These are phyloP conservation scores for Calcarisporium arbuscula DNA, from an alignment of 2,329 filamentous ascomycete genomes.

Conservation along the genomic window DNA sequence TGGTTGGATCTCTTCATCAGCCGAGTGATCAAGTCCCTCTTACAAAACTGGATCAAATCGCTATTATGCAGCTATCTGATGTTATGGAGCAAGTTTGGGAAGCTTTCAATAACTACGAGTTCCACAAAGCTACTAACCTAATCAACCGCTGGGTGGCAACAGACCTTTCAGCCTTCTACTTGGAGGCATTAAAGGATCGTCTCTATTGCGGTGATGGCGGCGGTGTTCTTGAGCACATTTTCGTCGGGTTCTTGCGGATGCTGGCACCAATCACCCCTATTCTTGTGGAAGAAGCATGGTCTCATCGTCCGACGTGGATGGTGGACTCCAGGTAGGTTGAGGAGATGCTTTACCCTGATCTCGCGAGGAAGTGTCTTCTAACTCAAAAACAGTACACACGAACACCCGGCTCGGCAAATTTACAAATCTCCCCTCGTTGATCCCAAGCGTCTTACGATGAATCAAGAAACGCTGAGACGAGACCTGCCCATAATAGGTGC, in stretches of 20 bases:
- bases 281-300: slow-evolving; percentile 85
- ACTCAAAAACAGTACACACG: slow-evolving; percentile 17
- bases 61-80: slow-evolving; percentile 65
- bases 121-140: slow-evolving; percentile 66
- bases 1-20: slow-evolving; percentile 67
- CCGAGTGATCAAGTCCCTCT: slow-evolving; percentile 44
- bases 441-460: slow-evolving; percentile 28
- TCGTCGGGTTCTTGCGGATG: slow-evolving; percentile 68
- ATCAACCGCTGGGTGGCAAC: slow-evolving; percentile 77
- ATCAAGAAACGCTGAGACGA: slow-evolving; percentile 32
- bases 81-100: slow-evolving; percentile 58
- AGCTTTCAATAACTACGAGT: slow-evolving; percentile 68
- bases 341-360: slow-evolving; percentile 6
- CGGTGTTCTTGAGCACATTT: slow-evolving; percentile 59
- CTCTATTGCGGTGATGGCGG: slow-evolving; percentile 75
- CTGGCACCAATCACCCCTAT: slow-evolving; percentile 75
- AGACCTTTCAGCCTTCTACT: slow-evolving; percentile 87
- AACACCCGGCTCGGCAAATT: slow-evolving; percentile 40
- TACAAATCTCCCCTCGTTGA: slow-evolving; percentile 39
- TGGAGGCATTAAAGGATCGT: slow-evolving; percentile 86
- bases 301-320: slow-evolving; percentile 63
- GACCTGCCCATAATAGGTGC: slow-evolving; percentile 44
- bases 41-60: slow-evolving; percentile 64
- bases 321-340: slow-evolving; percentile 37
- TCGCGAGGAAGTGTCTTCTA: slow-evolving; percentile 5